Evolutionary conservation across 768 basidiomycete species (phyloP).

Genomic region (Boletus reticulatus): DNA sequence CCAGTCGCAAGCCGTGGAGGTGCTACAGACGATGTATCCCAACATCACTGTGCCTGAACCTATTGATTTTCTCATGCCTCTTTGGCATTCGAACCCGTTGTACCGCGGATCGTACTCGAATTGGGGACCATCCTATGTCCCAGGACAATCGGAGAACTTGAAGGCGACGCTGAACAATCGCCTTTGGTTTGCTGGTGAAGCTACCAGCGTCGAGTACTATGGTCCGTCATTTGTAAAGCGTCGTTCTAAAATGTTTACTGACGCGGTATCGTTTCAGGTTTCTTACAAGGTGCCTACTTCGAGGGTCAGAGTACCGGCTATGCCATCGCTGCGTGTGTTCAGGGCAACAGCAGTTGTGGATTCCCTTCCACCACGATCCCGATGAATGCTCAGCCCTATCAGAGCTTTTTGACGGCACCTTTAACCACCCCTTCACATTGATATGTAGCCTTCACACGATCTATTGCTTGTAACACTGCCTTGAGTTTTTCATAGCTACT

Average conservation of each 20-base stretch:
- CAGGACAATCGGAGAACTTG: slow-evolving; percentile 53
- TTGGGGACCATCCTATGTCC: slow-evolving; percentile 63
- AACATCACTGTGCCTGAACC: slow-evolving; percentile 53
- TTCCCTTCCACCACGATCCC: slow-evolving; percentile 28
- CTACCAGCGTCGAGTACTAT: slow-evolving; percentile 54
- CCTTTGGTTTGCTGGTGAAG: slow-evolving; percentile 66
- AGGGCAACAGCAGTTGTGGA: slow-evolving; percentile 21
- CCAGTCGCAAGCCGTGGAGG: slow-evolving; percentile 51
- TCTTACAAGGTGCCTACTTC: slow-evolving; percentile 57
- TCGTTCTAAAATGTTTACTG: neutral
- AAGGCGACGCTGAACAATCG: slow-evolving; percentile 48
- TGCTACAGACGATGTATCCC: slow-evolving; percentile 61
- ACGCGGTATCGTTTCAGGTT: slow-evolving; percentile 35
- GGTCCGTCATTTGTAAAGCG: slow-evolving; percentile 42
- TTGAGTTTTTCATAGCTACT: too few relatives aligned
- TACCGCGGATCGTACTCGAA: slow-evolving; percentile 55
- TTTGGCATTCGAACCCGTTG: slow-evolving; percentile 53
- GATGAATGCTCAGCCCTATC: slow-evolving; percentile 35
- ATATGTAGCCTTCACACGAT: too few relatives aligned
- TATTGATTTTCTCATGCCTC: slow-evolving; percentile 50
- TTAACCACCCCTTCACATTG: neutral
- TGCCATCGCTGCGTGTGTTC: slow-evolving; percentile 43
- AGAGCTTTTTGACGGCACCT: slow-evolving; percentile 11
- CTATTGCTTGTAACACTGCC: too few relatives aligned
- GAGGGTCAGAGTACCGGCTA: slow-evolving; percentile 46